phyloP scores from a whole-genome alignment of 1,284 basidiomycete genomes.

The Naganishia sp. region DNA sequence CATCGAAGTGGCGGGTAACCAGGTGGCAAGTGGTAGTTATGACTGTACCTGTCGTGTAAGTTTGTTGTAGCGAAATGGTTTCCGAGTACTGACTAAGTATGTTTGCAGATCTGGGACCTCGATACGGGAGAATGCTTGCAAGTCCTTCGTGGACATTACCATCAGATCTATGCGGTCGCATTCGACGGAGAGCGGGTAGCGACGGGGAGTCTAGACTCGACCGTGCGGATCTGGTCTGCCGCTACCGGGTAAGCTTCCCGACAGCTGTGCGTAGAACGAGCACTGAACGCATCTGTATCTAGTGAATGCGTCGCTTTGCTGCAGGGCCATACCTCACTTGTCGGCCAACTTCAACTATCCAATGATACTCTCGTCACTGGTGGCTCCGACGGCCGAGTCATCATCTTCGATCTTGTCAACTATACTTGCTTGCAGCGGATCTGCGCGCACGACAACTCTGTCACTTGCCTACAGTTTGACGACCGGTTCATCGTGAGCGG shows the following conservation, averaged over 20 bases:
- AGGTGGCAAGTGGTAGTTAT: slow-evolving; percentile 84
- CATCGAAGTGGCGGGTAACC: slow-evolving; percentile 79
- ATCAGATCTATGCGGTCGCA: slow-evolving; percentile 90
- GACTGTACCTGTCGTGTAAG: slow-evolving; percentile 78
- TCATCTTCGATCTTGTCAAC: slow-evolving; percentile 76
- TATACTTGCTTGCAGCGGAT: slow-evolving; percentile 55
- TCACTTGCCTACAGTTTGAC: slow-evolving; percentile 88
- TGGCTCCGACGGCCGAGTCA: slow-evolving; percentile 90
- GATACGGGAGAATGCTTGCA: slow-evolving; percentile 84
- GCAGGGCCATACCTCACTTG: slow-evolving; percentile 90
- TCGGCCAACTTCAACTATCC: slow-evolving; percentile 87
- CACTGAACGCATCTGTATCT: background rate
- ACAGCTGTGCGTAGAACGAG: background rate
- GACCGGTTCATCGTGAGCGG: slow-evolving; percentile 64
- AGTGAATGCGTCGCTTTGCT: slow-evolving; percentile 82
- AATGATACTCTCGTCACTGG: slow-evolving; percentile 78
- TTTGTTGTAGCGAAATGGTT: slow-evolving; percentile 15
- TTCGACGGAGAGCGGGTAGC: slow-evolving; percentile 85
- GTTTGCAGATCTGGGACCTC: slow-evolving; percentile 71
- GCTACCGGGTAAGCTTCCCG: slow-evolving; percentile 63
- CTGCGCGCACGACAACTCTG: slow-evolving; percentile 82
- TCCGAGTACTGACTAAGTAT: slow-evolving; percentile 1
- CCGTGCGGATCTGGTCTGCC: slow-evolving; percentile 85
- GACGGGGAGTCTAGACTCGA: slow-evolving; percentile 87
- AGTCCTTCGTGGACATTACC: slow-evolving; percentile 81